Evolutionary conservation across 2,329 filamentous ascomycete genomes (phyloP).

Genomic region (Penicillium crustosum): DNA sequence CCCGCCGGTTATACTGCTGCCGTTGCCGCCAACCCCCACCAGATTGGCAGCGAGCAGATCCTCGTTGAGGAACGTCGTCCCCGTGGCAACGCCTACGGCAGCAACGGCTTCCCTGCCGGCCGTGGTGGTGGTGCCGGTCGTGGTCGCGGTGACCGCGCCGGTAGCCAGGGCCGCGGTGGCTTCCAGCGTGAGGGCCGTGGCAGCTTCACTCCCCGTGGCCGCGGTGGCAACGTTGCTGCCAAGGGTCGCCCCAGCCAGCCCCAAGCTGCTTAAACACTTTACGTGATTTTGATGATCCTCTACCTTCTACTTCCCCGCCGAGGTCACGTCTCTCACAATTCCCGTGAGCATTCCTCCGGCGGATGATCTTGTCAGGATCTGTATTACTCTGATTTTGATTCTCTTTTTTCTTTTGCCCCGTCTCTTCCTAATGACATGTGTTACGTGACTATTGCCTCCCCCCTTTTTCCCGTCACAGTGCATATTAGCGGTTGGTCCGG

Average conservation of each 20-base stretch:
- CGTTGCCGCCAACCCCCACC: conserved; percentile 78
- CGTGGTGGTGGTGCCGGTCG: conserved; percentile 66
- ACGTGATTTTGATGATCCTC: conserved; percentile 12
- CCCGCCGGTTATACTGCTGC: conserved; percentile 80
- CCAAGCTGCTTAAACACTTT: conserved; percentile 42
- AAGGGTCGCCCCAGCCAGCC: conserved; percentile 49
- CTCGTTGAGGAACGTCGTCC: conserved; percentile 85
- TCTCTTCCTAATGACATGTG: conserved; percentile 41
- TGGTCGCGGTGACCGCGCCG: conserved; percentile 67
- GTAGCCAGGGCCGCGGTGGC: conserved; percentile 64
- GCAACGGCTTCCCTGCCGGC: conserved; percentile 60
- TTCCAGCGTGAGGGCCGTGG: conserved; percentile 70
- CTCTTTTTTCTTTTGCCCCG: conserved; percentile 15
- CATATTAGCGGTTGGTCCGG: conserved; percentile 44
- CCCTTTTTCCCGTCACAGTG: conserved; percentile 34
- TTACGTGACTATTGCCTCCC: conserved; percentile 35
- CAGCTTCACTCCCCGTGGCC: conserved; percentile 62
- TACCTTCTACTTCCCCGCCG: conserved; percentile 9
- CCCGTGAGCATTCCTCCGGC: conserved; percentile 10
- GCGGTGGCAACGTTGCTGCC: conserved; percentile 58
- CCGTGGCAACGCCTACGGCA: conserved; percentile 68
- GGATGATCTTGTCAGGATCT: conserved; percentile 32
- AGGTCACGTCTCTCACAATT: conserved; percentile 1
- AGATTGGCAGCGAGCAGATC: conserved; percentile 77
- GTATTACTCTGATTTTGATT: conserved; percentile 39